phyloP scores from a whole-genome alignment of 768 basidiomycete species.

The Austroboletus eburneus region DNA sequence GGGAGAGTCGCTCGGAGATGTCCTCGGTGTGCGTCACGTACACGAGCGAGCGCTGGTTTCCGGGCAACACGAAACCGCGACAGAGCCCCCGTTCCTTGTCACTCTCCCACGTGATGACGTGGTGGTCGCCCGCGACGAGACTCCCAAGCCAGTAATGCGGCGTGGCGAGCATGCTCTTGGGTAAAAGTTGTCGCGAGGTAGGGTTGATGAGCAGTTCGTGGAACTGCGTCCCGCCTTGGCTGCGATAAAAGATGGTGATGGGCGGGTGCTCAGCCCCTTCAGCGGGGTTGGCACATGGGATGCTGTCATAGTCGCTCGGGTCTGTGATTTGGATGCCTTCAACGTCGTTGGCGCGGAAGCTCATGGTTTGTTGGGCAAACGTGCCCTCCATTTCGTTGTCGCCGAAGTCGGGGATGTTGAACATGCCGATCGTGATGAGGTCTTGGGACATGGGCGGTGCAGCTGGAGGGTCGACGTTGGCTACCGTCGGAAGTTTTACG shows the following conservation, averaged over 20 bases:
- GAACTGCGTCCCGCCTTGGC: constrained; percentile 24
- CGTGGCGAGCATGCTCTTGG: constrained; percentile 20
- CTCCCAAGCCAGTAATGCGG: constrained; percentile 30
- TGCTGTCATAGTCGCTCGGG: constrained; percentile 21
- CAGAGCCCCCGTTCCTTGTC: constrained; percentile 20
- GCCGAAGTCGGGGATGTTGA: constrained; percentile 28
- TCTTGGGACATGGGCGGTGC: constrained; percentile 22
- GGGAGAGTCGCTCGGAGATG: constrained; percentile 23
- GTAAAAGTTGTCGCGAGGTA: constrained; percentile 18
- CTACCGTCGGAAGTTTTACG: constrained; percentile 20
- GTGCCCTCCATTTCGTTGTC: constrained; percentile 25
- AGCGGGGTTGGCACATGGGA: constrained; percentile 11
- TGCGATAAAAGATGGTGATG: constrained; percentile 33
- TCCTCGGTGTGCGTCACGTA: constrained; percentile 26
- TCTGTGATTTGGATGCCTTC: constrained; percentile 34
- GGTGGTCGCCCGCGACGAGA: constrained; percentile 21
- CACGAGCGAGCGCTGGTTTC: constrained; percentile 31
- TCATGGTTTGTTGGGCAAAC: constrained; percentile 25
- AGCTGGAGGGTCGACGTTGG: constrained; percentile 1
- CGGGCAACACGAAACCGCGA: constrained; percentile 30
- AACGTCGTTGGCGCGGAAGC: constrained; percentile 30
- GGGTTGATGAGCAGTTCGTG: constrained; percentile 29
- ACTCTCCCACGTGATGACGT: constrained; percentile 25
- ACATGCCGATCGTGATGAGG: constrained; percentile 29
- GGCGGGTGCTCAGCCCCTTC: constrained; percentile 28